Base-by-base conservation (phyloP, 176 grass and related monocot genomes). In the Alopecurus myosuroides region DNA sequence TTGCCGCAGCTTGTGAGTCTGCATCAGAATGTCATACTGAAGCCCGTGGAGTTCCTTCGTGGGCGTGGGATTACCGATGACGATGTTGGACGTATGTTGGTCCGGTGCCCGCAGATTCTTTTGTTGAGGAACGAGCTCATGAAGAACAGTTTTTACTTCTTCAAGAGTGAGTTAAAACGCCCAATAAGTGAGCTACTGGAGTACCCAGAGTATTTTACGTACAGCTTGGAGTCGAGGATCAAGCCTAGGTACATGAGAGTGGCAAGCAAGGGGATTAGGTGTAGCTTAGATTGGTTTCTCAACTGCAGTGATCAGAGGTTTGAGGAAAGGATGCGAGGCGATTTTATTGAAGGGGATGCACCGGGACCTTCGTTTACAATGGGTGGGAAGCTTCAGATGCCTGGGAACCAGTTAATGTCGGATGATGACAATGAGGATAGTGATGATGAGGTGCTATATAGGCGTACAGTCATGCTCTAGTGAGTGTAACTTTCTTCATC, bases 251-350 rank as follows among this genome's bases (percentile, higher is more conserved):
- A 94, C 85, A 89, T 82, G 62, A 92, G 77, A 77, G 57, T 98
- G 29, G 81, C 71, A n/a, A 86, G 57, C 44, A 95, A 92, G 57
- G 91, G 93, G 30, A 89, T 95, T 22, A 87, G 82, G 48, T 98
- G 96, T 80, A 95, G 73, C 46, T 82, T 98, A 51, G 91, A 98
- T 87, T 98, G 96, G 96, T 91, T 98, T 52, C 81, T 98, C 73
- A 98, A 98, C 71, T 98, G 96, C 77, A 98, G 96, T 11, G 96
- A 98, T 81, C 89, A 89, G 83, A 92, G 85, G 63, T 98, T 98
- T 70, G 91, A 93, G 77, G 96, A 98, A 79, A 92, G 96, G 52
- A 90, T 98, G 91, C 50, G 63, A 65, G 96, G 96, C 5, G 87
- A 93, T 86, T 98, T 93, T 62, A 98, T 95, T 29, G 93, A 98